Evolutionary conservation across 441 rosid species (phyloP).

Genomic region (Adansonia grandidieri): DNA sequence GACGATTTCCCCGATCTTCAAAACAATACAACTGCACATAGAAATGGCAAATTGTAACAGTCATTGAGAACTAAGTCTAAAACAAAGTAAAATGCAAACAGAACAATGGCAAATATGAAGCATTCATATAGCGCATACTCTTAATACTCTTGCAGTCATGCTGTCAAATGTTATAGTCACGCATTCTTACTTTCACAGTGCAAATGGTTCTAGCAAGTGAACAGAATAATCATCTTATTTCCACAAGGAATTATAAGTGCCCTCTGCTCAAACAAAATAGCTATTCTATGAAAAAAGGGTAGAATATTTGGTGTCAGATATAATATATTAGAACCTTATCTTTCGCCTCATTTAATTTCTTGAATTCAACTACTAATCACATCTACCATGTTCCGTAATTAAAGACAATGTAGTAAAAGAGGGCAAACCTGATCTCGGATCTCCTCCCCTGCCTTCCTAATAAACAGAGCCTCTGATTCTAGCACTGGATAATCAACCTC

Average conservation of each 20-base stretch:
- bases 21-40: constrained; percentile 77
- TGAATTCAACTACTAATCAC: neutral
- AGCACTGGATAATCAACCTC: constrained; percentile 28
- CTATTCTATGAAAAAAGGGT: neutral
- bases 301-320: neutral
- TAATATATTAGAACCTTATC: neutral
- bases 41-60: neutral
- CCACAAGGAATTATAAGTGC: neutral
- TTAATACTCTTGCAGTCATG: neutral
- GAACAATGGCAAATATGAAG: neutral
- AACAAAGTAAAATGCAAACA: constrained; percentile 18
- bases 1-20: constrained; percentile 90
- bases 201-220: neutral
- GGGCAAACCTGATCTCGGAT: constrained; percentile 72
- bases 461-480: constrained; percentile 80
- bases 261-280: neutral
- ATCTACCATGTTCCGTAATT: neutral
- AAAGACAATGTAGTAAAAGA: neutral
- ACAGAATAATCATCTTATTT: neutral
- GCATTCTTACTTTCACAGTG: neutral
- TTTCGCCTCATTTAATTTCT: neutral
- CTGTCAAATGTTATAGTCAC: neutral
- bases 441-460: constrained; percentile 92
- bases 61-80: neutral
- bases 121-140: neutral